Percentiles rank a stretch among this genome's conserved stretches.
These are phyloP conservation scores for Mycena chlorophos DNA, from an alignment of 768 basidiomycete species.

Conservation along the genomic window DNA sequence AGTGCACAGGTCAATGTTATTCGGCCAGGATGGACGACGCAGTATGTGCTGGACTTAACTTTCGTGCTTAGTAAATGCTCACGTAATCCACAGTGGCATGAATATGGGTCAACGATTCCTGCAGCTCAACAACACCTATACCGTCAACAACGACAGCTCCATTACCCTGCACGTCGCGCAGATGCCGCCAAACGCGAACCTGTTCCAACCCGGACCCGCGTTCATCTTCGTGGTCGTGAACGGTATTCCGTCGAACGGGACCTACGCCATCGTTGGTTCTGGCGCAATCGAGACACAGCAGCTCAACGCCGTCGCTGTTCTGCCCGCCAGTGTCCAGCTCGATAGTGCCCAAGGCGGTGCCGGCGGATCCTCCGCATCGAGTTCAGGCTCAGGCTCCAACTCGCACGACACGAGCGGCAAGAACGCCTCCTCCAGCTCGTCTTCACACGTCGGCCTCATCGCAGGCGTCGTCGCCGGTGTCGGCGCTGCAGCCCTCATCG, in stretches of 20 bases:
- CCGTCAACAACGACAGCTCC: constrained; percentile 72
- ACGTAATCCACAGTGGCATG: constrained; percentile 49
- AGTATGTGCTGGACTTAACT: constrained; percentile 29
- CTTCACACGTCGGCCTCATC: constrained; percentile 2
- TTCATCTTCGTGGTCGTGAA: constrained; percentile 80
- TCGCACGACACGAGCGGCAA: no score
- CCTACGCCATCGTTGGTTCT: constrained; percentile 73
- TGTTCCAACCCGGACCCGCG: constrained; percentile 89
- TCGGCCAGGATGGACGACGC: constrained; percentile 82
- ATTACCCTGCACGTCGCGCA: constrained; percentile 80
- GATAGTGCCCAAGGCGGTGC: constrained; percentile 24
- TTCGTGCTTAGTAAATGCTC: not conserved
- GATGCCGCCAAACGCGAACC: constrained; percentile 77
- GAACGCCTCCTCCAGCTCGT: no score
- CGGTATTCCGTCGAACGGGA: constrained; percentile 82
- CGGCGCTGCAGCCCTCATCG: constrained; percentile 10
- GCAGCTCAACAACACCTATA: constrained; percentile 84
- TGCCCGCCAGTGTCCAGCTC: constrained; percentile 48
- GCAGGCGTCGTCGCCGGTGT: constrained; percentile 14
- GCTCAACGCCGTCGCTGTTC: constrained; percentile 37
- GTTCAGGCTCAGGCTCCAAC: no score
- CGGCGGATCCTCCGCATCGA: constrained; percentile 34
- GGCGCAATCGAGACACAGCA: constrained; percentile 76
- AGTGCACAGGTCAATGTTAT: constrained; percentile 75
- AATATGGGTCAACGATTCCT: constrained; percentile 85